phyloP scores from a whole-genome alignment of 306 rosid species.

The Cucumis hystrix region DNA sequence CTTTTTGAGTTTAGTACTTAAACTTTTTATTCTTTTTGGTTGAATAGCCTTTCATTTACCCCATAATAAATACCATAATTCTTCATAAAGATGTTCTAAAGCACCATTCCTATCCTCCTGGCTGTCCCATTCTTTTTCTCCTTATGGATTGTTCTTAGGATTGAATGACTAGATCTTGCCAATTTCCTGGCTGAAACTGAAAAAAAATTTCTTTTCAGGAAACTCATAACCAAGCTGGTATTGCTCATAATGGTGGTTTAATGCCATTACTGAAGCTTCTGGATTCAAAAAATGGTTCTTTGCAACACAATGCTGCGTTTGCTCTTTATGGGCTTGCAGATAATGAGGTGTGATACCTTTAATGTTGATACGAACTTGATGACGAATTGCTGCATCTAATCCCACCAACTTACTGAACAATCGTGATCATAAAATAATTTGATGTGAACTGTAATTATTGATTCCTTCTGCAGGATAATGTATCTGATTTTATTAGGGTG shows the following conservation, averaged over 20 bases:
- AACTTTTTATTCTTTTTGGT: background rate
- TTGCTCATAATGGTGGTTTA: slow-evolving; percentile 90
- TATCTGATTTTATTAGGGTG: slow-evolving; percentile 90
- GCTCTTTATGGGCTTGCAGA: slow-evolving; percentile 98
- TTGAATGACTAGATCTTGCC: background rate
- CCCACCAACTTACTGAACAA: slow-evolving; percentile 1
- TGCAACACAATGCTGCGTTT: slow-evolving; percentile 99
- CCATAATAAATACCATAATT: background rate
- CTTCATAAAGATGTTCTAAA: background rate
- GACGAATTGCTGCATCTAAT: background rate
- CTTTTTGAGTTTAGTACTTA: background rate
- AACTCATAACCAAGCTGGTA: slow-evolving; percentile 92
- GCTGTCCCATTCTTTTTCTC: background rate
- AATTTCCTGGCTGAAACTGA: slow-evolving; percentile 9
- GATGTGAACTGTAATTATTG: slow-evolving; percentile 18
- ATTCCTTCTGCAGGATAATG: slow-evolving; percentile 63
- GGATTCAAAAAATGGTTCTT: slow-evolving; percentile 93
- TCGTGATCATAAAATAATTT: slow-evolving; percentile 3
- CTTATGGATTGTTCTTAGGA: background rate
- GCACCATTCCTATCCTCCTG: background rate
- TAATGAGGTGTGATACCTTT: slow-evolving; percentile 54
- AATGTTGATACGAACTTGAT: slow-evolving; percentile 6
- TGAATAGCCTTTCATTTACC: background rate
- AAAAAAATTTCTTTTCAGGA: slow-evolving; percentile 39
- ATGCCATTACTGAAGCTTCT: slow-evolving; percentile 87